Evolutionary conservation across 2,329 filamentous ascomycete genomes (phyloP), one percentile per base, ranked within the genome.

Genomic region (Xylaria sp.): DNA sequence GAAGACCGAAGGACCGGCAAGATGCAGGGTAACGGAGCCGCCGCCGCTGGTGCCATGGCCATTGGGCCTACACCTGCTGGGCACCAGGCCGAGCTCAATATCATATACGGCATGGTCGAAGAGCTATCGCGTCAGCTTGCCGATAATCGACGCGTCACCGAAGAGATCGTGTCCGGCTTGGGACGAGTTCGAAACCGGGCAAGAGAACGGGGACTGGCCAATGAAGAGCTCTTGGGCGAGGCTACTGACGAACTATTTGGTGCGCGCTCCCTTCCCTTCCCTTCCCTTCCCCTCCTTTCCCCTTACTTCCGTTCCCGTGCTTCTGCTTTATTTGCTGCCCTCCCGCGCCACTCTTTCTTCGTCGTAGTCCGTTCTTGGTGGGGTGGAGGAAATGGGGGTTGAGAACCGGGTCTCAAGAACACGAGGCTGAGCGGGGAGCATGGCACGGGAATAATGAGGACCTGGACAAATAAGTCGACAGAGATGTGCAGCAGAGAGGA

Each of bases 31-130:
- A 76, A 76, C 56, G 76, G 76, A 63, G 75, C 75, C 36, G 74
- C 61, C 36, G 75, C 82, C 33, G 81, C 80, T 39, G 83, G 83
- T 68, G 84, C 73, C 59, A 81, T 83, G 77, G 77, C 85, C 66
- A 83, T 84, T 57, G 83, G 85, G 54, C 88, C 89, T 15, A 89
- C 87, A 18, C 89, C 89, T n/a, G 89, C 89, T 20, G 89, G 89
- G 57, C 89, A 91, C 77, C 89, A 91, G 78, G 86, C 89, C 62
- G 89, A 91, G 79, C 85, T 91, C 69, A 90, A 90, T 76, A 89
- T 90, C 79, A 90, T 91, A 75, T 90, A 91, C 76, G 83, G 84
- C 72, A 89, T 91, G 86, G 89, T 91, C 12, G 89, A 91, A 75
- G 88, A 90, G 76, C 82, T 91, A 57, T 90, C 88, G 74, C 85